phyloP scores from a whole-genome alignment of 192 early-diverging fungal species.

The Coemansia sp. region DNA sequence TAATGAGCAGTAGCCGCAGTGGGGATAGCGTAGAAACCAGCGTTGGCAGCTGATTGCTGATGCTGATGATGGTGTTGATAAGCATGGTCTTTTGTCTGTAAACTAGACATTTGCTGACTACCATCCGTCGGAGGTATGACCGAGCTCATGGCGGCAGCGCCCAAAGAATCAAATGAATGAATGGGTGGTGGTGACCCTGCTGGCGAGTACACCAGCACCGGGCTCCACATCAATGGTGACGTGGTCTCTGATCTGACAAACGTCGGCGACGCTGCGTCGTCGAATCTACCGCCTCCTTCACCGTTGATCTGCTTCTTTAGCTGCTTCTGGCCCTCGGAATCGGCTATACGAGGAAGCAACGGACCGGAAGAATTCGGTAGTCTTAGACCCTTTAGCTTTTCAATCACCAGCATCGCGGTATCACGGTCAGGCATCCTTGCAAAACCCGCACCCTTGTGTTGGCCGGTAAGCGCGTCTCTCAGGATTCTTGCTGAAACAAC shows the following conservation, averaged over 20 bases:
- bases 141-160: background rate
- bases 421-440: conserved; percentile 68
- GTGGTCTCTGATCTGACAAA: conserved; percentile 23
- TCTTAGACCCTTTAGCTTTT: conserved; percentile 61
- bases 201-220: conserved; percentile 43
- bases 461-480: conserved; percentile 62
- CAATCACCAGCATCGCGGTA: conserved; percentile 66
- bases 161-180: conserved; percentile 6
- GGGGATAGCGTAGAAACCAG: conserved; percentile 17
- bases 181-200: conserved; percentile 24
- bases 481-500: conserved; percentile 77
- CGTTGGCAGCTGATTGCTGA: background rate
- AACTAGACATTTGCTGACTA: conserved; percentile 2
- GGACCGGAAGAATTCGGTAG: conserved; percentile 64
- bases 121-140: background rate
- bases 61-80: conserved; percentile 7
- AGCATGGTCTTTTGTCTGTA: background rate
- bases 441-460: conserved; percentile 80
- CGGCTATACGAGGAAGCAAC: conserved; percentile 77
- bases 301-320: conserved; percentile 65
- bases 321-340: conserved; percentile 75
- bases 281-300: conserved; percentile 15
- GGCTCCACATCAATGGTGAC: conserved; percentile 49
- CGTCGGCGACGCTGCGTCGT: conserved; percentile 9
- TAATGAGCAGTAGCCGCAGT: conserved; percentile 5